These are phyloP conservation scores for Macrolepiota dolichaula DNA, from an alignment of 768 basidiomycete genomes.

Conservation along the genomic window DNA sequence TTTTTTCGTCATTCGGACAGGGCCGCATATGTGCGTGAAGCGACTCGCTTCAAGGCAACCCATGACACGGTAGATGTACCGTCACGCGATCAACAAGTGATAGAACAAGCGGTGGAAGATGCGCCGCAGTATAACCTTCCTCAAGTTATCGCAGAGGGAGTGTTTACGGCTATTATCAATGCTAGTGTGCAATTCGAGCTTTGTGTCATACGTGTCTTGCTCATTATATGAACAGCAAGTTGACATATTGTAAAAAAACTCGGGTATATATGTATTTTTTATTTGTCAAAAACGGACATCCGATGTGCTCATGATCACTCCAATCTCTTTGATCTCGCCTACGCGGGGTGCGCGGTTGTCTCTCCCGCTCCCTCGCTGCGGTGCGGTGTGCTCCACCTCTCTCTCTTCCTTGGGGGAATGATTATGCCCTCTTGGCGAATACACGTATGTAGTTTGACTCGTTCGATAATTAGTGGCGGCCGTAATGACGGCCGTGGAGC, in stretches of 20 bases:
- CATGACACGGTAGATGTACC: slow-evolving; percentile 21
- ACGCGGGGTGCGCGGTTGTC: too few relatives aligned
- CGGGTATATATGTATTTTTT: too few relatives aligned
- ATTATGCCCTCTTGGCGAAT: too few relatives aligned
- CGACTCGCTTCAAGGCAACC: slow-evolving; percentile 23
- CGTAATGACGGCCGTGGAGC: slow-evolving; percentile 4
- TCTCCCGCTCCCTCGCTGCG: too few relatives aligned
- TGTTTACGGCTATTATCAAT: slow-evolving; percentile 22
- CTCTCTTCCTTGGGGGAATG: too few relatives aligned
- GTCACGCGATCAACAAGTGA: slow-evolving; percentile 21
- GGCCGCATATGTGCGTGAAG: slow-evolving; percentile 24
- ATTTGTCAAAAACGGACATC: too few relatives aligned
- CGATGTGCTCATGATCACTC: neutral
- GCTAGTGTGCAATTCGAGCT: slow-evolving; percentile 22
- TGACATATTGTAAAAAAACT: neutral
- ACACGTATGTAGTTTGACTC: slow-evolving; percentile 3
- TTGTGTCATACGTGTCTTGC: slow-evolving; percentile 18
- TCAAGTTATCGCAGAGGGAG: slow-evolving; percentile 17
- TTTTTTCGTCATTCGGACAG: too few relatives aligned
- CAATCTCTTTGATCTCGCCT: too few relatives aligned
- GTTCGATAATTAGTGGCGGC: neutral
- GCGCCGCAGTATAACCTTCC: slow-evolving; percentile 19
- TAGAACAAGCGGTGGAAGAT: slow-evolving; percentile 17
- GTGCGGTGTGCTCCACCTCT: neutral
- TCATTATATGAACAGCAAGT: neutral